These are phyloP conservation scores for Striga asiatica DNA, from an alignment of 257 asterid species.

Conservation along the genomic window DNA sequence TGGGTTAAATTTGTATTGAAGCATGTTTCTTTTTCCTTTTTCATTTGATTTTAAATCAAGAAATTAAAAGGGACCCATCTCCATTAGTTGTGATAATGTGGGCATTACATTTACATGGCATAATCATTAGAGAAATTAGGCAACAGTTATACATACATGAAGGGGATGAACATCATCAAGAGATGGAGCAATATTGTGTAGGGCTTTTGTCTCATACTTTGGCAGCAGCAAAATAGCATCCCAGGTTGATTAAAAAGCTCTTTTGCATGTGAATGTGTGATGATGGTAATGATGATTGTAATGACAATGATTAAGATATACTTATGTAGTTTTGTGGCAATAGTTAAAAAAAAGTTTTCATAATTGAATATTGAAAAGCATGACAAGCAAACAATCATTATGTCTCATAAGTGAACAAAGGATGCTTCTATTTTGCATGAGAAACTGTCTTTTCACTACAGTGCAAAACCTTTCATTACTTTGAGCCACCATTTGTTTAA, in stretches of 20 bases:
- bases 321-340: too few species aligned
- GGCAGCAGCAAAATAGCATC: background rate
- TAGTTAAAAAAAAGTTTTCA: background rate
- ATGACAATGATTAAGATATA: conserved; percentile 20
- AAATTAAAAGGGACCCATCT: too few species aligned
- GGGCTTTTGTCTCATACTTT: background rate
- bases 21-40: too few species aligned
- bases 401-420: conserved; percentile 16
- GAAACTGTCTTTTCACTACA: too few species aligned
- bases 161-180: background rate
- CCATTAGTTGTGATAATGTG: too few species aligned
- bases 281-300: conserved; percentile 33
- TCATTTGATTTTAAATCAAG: too few species aligned
- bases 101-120: background rate
- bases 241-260: conserved; percentile 20
- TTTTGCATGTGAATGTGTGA: conserved; percentile 35
- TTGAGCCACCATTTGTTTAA: too few species aligned
- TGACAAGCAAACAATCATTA: conserved; percentile 25
- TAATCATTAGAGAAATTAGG: too few species aligned
- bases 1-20: too few species aligned
- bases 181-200: background rate
- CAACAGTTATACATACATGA: too few species aligned
- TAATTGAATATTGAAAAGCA: conserved; percentile 22
- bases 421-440: background rate
- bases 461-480: too few species aligned